Percentiles rank a stretch among this genome's conserved stretches.
phyloP scores from a whole-genome alignment of 2,329 filamentous ascomycete species.

The Aulographum hederae region DNA sequence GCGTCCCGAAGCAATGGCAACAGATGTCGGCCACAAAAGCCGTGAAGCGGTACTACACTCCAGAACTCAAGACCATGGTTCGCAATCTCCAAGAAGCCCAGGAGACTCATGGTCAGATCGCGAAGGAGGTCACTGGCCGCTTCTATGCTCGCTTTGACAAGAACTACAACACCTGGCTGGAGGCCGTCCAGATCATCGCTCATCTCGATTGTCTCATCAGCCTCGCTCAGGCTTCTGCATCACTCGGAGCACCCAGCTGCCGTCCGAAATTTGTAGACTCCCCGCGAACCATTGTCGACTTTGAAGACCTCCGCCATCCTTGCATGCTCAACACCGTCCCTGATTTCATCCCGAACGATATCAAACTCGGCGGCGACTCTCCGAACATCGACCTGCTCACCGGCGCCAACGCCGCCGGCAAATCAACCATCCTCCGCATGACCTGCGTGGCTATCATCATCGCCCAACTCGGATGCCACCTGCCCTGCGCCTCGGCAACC shows the following conservation, averaged over 20 bases:
- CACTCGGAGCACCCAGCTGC: conserved; percentile 72
- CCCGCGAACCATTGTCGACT: conserved; percentile 75
- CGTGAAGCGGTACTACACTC: conserved; percentile 88
- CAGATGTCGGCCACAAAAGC: conserved; percentile 90
- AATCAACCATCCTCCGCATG: conserved; percentile 93
- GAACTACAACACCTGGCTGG: conserved; percentile 70
- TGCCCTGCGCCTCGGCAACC: conserved; percentile 65
- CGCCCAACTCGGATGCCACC: conserved; percentile 87
- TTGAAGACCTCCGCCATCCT: conserved; percentile 80
- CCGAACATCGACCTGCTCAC: conserved; percentile 83
- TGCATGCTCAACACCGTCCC: conserved; percentile 80
- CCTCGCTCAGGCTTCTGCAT: conserved; percentile 70
- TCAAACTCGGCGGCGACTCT: conserved; percentile 62
- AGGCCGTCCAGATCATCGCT: conserved; percentile 73
- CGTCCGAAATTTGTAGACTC: conserved; percentile 74
- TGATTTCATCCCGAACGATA: conserved; percentile 93
- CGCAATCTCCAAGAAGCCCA: conserved; percentile 83
- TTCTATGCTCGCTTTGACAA: conserved; percentile 82
- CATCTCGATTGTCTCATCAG: conserved; percentile 93
- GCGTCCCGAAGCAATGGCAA: conserved; percentile 68
- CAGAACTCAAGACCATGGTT: conserved; percentile 64
- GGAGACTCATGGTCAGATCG: conserved; percentile 80
- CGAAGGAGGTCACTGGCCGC: conserved; percentile 65
- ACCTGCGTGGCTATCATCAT: conserved; percentile 94
- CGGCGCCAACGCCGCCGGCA: conserved; percentile 91